A percentile compares a stretch with the other conserved stretches of the same genome.
Evolutionary conservation across 148 eudicot genomes (phyloP).

Genomic region (Persicaria tinctoria): DNA sequence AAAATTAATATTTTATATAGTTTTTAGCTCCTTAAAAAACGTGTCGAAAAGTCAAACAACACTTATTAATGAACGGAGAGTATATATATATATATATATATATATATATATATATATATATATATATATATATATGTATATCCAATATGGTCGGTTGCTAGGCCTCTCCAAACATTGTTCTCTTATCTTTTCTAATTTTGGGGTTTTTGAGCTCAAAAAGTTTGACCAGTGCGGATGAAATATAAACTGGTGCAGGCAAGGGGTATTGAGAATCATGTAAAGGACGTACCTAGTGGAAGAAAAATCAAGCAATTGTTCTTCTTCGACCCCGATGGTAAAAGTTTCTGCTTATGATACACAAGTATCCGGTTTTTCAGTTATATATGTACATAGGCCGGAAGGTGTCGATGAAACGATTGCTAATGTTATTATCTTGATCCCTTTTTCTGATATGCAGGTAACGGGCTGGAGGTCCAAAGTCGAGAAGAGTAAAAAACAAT

Average conservation of each 20-base stretch:
- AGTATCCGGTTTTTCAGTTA: not conserved
- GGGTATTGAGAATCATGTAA: conserved; percentile 62
- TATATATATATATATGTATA: too few relatives aligned
- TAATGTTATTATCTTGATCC: not conserved
- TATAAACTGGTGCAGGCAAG: conserved; percentile 40
- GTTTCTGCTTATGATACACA: not conserved
- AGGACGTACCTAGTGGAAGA: conserved; percentile 50
- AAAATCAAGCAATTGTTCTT: conserved; percentile 81
- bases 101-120: too few relatives aligned
- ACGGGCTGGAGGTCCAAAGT: conserved; percentile 76
- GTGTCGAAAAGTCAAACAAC: too few relatives aligned
- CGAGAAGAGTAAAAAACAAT: not conserved
- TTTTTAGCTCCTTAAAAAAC: too few relatives aligned
- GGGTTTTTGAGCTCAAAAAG: not conserved
- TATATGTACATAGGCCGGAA: not conserved
- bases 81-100: too few relatives aligned
- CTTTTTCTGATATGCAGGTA: conserved; percentile 44
- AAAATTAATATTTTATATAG: too few relatives aligned
- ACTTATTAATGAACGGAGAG: too few relatives aligned
- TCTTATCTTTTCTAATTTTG: too few relatives aligned
- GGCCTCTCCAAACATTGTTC: too few relatives aligned
- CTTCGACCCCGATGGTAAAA: conserved; percentile 88
- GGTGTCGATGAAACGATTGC: too few relatives aligned
- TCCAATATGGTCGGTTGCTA: too few relatives aligned
- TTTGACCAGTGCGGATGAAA: not conserved